Conservation (phyloP, 768 basidiomycete species). For the Trametes cinnabarina region DNA sequence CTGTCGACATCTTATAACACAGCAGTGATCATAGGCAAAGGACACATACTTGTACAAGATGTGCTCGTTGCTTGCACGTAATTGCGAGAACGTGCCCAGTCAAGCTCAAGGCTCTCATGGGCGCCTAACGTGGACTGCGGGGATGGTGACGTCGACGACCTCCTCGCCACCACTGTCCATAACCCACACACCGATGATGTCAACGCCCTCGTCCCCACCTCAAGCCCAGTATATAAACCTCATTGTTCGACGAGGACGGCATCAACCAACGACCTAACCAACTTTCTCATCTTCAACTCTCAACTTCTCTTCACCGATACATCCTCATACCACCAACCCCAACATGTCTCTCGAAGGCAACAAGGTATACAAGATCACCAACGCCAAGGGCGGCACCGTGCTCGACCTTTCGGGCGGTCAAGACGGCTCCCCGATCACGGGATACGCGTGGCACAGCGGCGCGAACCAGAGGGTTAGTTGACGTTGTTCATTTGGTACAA, state of each 20-base stretch:
- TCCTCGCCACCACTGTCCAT: conserved; percentile 6
- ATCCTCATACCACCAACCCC: background rate
- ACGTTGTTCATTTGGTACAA: background rate
- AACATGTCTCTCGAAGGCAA: conserved; percentile 34
- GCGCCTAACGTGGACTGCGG: background rate
- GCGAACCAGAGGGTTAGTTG: conserved; percentile 47
- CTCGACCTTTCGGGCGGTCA: conserved; percentile 51
- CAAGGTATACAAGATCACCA: conserved; percentile 44
- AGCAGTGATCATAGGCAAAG: too few relatives aligned
- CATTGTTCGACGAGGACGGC: background rate
- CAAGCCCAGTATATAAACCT: background rate
- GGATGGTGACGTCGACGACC: background rate
- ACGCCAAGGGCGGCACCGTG: conserved; percentile 50
- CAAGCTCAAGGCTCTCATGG: background rate
- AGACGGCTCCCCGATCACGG: conserved; percentile 51
- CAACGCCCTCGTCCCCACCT: background rate
- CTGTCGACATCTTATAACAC: too few relatives aligned
- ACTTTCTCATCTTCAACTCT: too few relatives aligned
- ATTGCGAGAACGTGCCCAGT: too few relatives aligned
- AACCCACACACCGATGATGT: conserved; percentile 3
- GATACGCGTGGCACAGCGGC: conserved; percentile 42
- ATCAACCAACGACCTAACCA: background rate
- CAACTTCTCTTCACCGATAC: background rate
- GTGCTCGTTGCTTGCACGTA: too few relatives aligned
- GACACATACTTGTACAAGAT: too few relatives aligned